Evolutionary conservation across 129 eudicot genomes (phyloP), one percentile per base, ranked within the genome.

Genomic region (Centella asiatica): DNA sequence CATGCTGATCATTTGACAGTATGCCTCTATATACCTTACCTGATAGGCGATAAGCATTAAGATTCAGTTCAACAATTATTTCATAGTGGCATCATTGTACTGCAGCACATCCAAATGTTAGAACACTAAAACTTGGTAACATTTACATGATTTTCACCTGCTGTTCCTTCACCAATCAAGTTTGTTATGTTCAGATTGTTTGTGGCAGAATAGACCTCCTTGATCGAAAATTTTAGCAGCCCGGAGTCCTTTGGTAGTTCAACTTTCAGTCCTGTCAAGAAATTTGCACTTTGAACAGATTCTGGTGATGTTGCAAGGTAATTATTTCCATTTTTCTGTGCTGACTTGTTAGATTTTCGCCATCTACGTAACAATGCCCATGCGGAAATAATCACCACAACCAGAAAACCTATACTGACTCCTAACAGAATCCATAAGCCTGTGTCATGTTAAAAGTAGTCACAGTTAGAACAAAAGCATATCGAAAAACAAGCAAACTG

Each of bases 121-220:
- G 45, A 20, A 29, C n/a, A 40, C 6, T 20, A 10, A 8, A 15
- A 56, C 27, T 4, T 0, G 6, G 26, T 29, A n/a, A n/a, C n/a
- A 13, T 12, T 39, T 10, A 20, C 0, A 32, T 20, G 27, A 34
- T 20, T 2, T 13, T 58, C 36, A 84, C 92, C 92, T 57, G 86
- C 83, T 58, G 77, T 84, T 55, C 92, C 92, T 77, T 84, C 81
- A 23, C 92, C 92, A 19, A 84, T 80, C 65, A 71, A 84, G 71
- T 77, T 84, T 36, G 48, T 25, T n/a, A 66, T 57, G 58, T 68
- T 64, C 59, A 84, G 67, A 73, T 80, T 72, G 73, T 80, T 74
- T 15, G 86, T 84, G 49, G 92, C 92, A 24, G 69, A 54, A 64
- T 68, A 76, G 40, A 84, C 76, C 24, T 84, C 86, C 77, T 74